Evolutionary conservation across 1,139 yeast species (phyloP).

Genomic region (Diutina siamensis): DNA sequence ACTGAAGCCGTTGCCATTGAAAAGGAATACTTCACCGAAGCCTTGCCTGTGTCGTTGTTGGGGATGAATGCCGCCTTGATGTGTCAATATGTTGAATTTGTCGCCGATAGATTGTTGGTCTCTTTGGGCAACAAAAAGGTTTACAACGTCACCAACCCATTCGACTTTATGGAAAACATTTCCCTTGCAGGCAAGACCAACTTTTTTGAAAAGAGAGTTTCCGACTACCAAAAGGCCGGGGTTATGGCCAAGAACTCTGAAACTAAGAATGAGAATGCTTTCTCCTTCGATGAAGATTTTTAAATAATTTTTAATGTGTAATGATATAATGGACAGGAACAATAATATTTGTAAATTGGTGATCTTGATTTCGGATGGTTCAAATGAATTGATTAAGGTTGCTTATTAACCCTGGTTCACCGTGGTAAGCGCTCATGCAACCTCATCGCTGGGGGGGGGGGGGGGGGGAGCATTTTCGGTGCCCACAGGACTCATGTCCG

Average conservation of each 20-base stretch:
- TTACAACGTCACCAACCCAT: slow-evolving; percentile 86
- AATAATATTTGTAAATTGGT: background rate
- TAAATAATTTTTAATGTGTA: slow-evolving; percentile 12
- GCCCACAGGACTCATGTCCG: too few species aligned
- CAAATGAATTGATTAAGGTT: too few species aligned
- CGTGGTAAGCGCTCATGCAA: too few species aligned
- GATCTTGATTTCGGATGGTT: too few species aligned
- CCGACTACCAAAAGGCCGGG: slow-evolving; percentile 98
- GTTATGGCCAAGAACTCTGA: slow-evolving; percentile 55
- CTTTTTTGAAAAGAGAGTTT: slow-evolving; percentile 97
- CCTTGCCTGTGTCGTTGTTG: slow-evolving; percentile 79
- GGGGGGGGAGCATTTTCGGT: too few species aligned
- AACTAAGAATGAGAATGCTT: slow-evolving; percentile 20
- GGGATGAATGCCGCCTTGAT: slow-evolving; percentile 90
- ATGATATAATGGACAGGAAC: background rate
- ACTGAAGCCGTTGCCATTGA: slow-evolving; percentile 94
- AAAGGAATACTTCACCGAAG: slow-evolving; percentile 87
- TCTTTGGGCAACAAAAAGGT: slow-evolving; percentile 84
- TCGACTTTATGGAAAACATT: slow-evolving; percentile 97
- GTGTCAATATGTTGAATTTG: slow-evolving; percentile 97
- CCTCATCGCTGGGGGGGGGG: too few species aligned
- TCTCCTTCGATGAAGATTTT: slow-evolving; percentile 40
- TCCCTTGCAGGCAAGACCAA: slow-evolving; percentile 97
- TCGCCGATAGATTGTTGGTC: slow-evolving; percentile 86
- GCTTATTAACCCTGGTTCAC: too few species aligned